Base-by-base conservation (phyloP, 441 rosid species). In the Arabidopsis hybrid region DNA sequence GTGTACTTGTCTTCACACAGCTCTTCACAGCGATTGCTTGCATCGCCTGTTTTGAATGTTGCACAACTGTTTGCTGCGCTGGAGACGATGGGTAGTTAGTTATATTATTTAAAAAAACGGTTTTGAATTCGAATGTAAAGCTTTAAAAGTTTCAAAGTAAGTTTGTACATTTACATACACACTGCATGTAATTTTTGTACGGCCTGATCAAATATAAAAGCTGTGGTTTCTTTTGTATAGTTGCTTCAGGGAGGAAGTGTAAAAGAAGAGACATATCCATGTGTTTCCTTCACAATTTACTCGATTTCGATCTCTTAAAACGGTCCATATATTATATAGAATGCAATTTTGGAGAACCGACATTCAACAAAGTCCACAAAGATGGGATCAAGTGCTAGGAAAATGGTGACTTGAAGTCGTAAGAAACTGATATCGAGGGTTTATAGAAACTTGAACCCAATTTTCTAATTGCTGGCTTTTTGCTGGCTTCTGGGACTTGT, bases 41-140 rank as follows among this genome's bases (percentile, higher is more conserved):
- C 80, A 66, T 91, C 13, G 95, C 92, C 65, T 93, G 99, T 85
- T 35, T 88, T n/a, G 92, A 93, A 69, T 89, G 96, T 78, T 96
- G 97, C 78, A 42, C 94, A n/a, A 21, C 43, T 13, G 13, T 93
- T n/a, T 91, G 98, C 82, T 90, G 93, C 55, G 17, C 79, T 8
- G 96, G 93, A 57, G 52, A 78, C 16, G 87, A 84, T 1, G 80
- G 88, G 7, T 64, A 64, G 76, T 39, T 64, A 64, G 76, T 39
- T 51, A 32, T 56, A 32, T 78, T 42, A 43, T 21, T 29, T 11
- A 4, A 5, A 45, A 29, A 60, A 51, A 18, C 4, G 34, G 8
- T 68, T 78, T 38, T 5, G 21, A 49, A 64, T 64, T 56, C 14
- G 36, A 58, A 68, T 68, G 80, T 40, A 76, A 46, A 18, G 79